Evolutionary conservation across 2,329 filamentous ascomycete species (phyloP).

Genomic region (Domatiomyces catenatus): DNA sequence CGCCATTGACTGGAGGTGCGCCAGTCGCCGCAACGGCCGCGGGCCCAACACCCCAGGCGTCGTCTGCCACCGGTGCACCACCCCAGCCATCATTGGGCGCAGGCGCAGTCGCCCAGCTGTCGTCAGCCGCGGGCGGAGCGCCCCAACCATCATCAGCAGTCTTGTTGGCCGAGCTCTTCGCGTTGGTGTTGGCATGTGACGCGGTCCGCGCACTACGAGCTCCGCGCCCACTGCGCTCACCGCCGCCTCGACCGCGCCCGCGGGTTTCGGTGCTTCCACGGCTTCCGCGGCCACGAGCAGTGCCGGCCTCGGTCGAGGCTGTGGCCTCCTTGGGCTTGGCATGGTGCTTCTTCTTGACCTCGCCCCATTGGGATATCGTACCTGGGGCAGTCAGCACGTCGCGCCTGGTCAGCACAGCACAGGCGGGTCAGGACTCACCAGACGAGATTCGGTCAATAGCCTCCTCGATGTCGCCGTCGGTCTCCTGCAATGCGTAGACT

Average conservation of each 20-base stretch:
- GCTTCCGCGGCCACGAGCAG: slow-evolving; percentile 27
- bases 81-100: slow-evolving; percentile 4
- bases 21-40: slow-evolving; percentile 16
- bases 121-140: background rate
- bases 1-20: slow-evolving; percentile 9
- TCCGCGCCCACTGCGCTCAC: slow-evolving; percentile 30
- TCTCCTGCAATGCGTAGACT: slow-evolving; percentile 79
- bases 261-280: slow-evolving; percentile 33
- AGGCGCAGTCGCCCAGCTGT: background rate
- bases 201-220: slow-evolving; percentile 31
- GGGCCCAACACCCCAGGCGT: slow-evolving; percentile 18
- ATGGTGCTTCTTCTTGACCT: slow-evolving; percentile 38
- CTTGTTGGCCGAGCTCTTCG: slow-evolving; percentile 17
- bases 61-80: slow-evolving; percentile 16
- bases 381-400: slow-evolving; percentile 20
- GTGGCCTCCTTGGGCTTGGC: slow-evolving; percentile 32
- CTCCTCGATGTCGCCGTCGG: slow-evolving; percentile 33
- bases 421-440: slow-evolving; percentile 21
- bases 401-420: background rate
- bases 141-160: slow-evolving; percentile 10
- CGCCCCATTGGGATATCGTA: slow-evolving; percentile 37
- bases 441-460: slow-evolving; percentile 37
- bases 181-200: slow-evolving; percentile 28
- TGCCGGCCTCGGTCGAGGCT: slow-evolving; percentile 22
- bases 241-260: slow-evolving; percentile 28